These are phyloP conservation scores for Penicillium italicum DNA, from an alignment of 2,329 filamentous ascomycete species.

Conservation along the genomic window DNA sequence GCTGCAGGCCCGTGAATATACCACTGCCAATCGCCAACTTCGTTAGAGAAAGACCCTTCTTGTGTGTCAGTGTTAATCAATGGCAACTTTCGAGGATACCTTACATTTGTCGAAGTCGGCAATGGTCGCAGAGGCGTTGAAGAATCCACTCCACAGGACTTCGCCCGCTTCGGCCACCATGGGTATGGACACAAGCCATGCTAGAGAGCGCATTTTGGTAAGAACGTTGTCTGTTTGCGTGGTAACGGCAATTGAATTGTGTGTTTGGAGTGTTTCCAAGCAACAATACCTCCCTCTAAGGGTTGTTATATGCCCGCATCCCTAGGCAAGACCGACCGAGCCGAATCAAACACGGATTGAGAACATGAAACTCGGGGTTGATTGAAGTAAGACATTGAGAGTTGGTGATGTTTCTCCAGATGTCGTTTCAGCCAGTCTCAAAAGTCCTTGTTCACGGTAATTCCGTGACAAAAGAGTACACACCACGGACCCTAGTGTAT, in stretches of 20 bases:
- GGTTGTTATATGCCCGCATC: background rate
- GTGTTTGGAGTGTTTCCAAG: no score
- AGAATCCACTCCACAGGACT: slow-evolving; percentile 29
- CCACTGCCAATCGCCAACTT: slow-evolving; percentile 69
- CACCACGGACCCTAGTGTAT: no score
- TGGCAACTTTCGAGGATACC: rapidly evolving
- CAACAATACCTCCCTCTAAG: background rate
- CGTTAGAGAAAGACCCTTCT: slow-evolving; percentile 63
- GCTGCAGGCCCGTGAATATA: slow-evolving; percentile 65
- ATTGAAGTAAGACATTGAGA: background rate
- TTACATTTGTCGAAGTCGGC: slow-evolving; percentile 27
- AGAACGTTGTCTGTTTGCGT: background rate
- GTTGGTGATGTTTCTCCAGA: background rate
- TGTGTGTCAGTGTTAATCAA: background rate
- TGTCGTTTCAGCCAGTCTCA: background rate
- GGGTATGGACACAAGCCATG: slow-evolving; percentile 3
- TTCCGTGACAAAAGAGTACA: background rate
- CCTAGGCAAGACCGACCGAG: background rate
- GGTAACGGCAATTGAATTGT: background rate
- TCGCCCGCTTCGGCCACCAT: slow-evolving; percentile 18
- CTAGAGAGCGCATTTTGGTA: background rate
- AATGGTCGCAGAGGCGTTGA: slow-evolving; percentile 24
- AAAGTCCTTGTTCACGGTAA: background rate
- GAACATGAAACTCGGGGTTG: background rate
- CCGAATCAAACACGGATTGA: slow-evolving; percentile 1